Evolutionary conservation across 2,329 filamentous ascomycete genomes (phyloP), one percentile per base, ranked within the genome.

Genomic region (Penicillium crustosum): DNA sequence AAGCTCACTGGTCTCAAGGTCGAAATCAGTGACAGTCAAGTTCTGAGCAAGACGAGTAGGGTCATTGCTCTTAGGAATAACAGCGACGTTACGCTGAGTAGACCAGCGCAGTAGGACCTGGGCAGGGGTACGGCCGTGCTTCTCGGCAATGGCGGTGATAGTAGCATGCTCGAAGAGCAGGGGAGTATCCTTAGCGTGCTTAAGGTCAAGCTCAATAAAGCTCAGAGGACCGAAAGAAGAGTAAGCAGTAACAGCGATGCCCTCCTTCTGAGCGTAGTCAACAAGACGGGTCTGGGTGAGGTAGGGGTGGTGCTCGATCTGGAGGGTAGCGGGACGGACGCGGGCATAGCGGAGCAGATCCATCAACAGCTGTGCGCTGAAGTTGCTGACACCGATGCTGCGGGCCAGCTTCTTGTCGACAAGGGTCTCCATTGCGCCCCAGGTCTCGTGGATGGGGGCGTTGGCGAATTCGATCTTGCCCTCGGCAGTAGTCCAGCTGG

Each of bases 301-400:
- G 83, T 93, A 94, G 27, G 91, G 91, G 82, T 95, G 91, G 80
- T 93, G 90, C 82, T 95, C 91, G 75, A 95, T 88, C 82, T 95
- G 91, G 60, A 94, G 86, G 41, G 89, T 87, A 39, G 90, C 88
- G 9, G 90, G 89, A 44, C 82, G 82, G 76, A 91, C 84, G 68
- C 83, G 85, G 61, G 89, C 89, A 77, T 92, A 91, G 68, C 89
- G 86, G 71, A 93, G 83, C 66, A 93, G 79, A 76, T 94, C 90
- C 75, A 93, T 88, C 70, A 95, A 77, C 63, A 91, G 81, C 76
- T 89, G 84, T 47, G 84, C 85, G 77, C 89, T 88, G 84, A 92
- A 93, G 83, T 95, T 95, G 79, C 84, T 88, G 65, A 95, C 82
- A 63, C 91, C 91, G 72, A 95, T 92, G 76, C 84, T 87, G 70